These are phyloP conservation scores for Escallonia rubra DNA, from an alignment of 129 eudicot genomes.

Conservation along the genomic window DNA sequence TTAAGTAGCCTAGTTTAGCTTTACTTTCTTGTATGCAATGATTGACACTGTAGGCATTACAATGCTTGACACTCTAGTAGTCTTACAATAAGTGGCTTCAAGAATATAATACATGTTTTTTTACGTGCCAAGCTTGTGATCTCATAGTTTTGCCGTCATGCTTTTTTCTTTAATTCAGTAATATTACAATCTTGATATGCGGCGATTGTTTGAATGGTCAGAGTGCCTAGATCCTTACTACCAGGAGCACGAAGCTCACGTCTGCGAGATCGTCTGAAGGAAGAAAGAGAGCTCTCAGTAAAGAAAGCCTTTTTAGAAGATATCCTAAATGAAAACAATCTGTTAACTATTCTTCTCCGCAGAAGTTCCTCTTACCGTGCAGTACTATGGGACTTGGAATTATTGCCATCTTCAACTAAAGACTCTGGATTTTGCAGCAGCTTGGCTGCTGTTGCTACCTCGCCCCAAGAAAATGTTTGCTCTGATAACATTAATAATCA, in stretches of 20 bases:
- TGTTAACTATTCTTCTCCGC: slow-evolving; percentile 44
- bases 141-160: too few species aligned
- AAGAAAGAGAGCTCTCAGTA: slow-evolving; percentile 75
- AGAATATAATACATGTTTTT: too few species aligned
- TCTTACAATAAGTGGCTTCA: too few species aligned
- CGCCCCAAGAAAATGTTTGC: slow-evolving; percentile 16
- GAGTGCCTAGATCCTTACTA: slow-evolving; percentile 82
- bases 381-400: slow-evolving; percentile 75
- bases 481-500: slow-evolving; percentile 15
- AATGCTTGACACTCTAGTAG: too few species aligned
- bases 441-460: slow-evolving; percentile 1
- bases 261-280: slow-evolving; percentile 75
- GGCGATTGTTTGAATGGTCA: slow-evolving; percentile 31
- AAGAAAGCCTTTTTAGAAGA: slow-evolving; percentile 89
- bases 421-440: slow-evolving; percentile 28
- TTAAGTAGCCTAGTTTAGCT: too few species aligned
- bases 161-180: too few species aligned
- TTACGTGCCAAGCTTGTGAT: too few species aligned
- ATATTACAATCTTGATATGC: not conserved
- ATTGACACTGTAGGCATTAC: too few species aligned
- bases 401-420: slow-evolving; percentile 45
- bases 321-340: slow-evolving; percentile 61
- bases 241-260: slow-evolving; percentile 94
- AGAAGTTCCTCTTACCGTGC: slow-evolving; percentile 44
- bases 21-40: too few species aligned